A percentile compares a stretch with the other conserved stretches of the same genome.
phyloP scores from a whole-genome alignment of 2,329 filamentous ascomycete genomes.

The Aspergillus ibericus region DNA sequence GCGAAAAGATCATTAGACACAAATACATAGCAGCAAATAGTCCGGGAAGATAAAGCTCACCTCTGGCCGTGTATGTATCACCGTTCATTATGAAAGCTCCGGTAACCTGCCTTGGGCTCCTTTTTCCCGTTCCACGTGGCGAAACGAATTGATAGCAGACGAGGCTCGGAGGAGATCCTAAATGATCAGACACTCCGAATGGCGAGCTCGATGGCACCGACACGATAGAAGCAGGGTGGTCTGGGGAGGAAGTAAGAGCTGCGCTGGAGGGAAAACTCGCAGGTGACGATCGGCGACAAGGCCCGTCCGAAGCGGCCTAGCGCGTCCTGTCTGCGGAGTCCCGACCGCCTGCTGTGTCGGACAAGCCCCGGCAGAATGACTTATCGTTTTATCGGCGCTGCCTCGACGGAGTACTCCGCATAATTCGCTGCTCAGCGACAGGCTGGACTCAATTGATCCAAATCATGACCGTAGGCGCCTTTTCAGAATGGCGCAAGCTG shows the following conservation, averaged over 20 bases:
- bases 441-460: background rate
- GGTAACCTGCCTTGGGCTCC: constrained; percentile 17
- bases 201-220: constrained; percentile 3
- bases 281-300: constrained; percentile 27
- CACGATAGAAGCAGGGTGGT: constrained; percentile 8
- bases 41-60: constrained; percentile 47
- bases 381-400: no score
- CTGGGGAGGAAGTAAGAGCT: constrained; percentile 12
- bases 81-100: constrained; percentile 69
- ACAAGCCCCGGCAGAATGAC: constrained; percentile 24
- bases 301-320: constrained; percentile 23
- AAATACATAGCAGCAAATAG: constrained; percentile 10
- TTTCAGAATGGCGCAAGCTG: constrained; percentile 83
- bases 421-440: background rate
- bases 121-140: background rate
- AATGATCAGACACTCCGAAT: background rate
- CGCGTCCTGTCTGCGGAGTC: constrained; percentile 19
- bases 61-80: constrained; percentile 76
- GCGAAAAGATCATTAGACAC: constrained; percentile 36
- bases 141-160: background rate
- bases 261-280: constrained; percentile 35
- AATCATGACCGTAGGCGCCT: constrained; percentile 46
- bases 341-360: constrained; percentile 28
- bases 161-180: background rate
- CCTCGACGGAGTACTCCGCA: no score